phyloP scores from a whole-genome alignment of 805 yeast species.

The Cyberlindnera veronae region DNA sequence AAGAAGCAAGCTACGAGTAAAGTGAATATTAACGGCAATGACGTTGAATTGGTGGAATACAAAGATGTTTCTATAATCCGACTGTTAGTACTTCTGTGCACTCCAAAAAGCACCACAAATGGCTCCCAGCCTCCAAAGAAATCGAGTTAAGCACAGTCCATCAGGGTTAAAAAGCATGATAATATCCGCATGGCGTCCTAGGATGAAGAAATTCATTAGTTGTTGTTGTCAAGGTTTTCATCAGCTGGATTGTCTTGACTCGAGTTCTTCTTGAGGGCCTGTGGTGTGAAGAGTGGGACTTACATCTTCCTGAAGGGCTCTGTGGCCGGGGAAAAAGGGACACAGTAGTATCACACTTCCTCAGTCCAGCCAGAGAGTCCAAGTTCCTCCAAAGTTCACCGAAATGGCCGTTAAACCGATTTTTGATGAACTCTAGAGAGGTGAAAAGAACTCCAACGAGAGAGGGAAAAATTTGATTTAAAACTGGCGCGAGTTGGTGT shows the following conservation, averaged over 20 bases:
- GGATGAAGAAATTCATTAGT: conserved; percentile 73
- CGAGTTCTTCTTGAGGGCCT: too few relatives aligned
- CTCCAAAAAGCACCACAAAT: too few relatives aligned
- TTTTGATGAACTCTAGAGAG: background rate
- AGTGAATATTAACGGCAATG: background rate
- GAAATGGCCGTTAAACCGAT: too few relatives aligned
- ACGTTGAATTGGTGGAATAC: background rate
- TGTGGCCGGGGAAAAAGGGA: too few relatives aligned
- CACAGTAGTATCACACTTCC: background rate
- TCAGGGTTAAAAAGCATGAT: conserved; percentile 75
- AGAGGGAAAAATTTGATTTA: background rate
- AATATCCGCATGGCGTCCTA: conserved; percentile 55
- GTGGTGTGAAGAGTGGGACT: too few relatives aligned
- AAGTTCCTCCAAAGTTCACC: too few relatives aligned
- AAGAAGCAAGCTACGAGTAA: too few relatives aligned
- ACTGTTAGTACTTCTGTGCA: too few relatives aligned
- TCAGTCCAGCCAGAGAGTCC: background rate
- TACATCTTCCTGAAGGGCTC: too few relatives aligned
- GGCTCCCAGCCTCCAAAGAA: background rate
- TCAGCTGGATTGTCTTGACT: conserved; percentile 32
- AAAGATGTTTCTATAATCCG: too few relatives aligned
- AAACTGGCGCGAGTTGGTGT: conserved; percentile 3
- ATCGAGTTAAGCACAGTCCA: conserved; percentile 5
- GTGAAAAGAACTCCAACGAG: background rate
- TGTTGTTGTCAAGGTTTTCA: conserved; percentile 40